Evolutionary conservation across 768 basidiomycete species (phyloP).

Genomic region (Kwoniella dejecticola): DNA sequence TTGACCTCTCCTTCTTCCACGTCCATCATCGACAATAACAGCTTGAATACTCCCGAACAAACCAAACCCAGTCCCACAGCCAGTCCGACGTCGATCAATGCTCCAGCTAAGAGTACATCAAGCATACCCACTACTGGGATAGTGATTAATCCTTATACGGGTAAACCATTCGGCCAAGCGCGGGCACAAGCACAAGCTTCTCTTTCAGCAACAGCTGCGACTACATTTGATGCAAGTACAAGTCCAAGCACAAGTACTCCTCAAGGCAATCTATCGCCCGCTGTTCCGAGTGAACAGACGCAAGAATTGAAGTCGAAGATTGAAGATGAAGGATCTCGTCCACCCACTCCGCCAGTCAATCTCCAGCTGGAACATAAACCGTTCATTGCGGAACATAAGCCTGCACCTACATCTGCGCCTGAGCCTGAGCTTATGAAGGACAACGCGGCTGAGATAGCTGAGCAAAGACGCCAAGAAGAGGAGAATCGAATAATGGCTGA

Average conservation of each 20-base stretch:
- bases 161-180: slow-evolving; percentile 11
- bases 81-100: not conserved
- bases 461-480: slow-evolving; percentile 22
- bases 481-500: slow-evolving; percentile 40
- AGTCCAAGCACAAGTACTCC: not conserved
- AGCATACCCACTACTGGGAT: not conserved
- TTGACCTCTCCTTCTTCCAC: slow-evolving; percentile 11
- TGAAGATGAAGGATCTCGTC: not conserved
- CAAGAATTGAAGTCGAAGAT: not conserved
- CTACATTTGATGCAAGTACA: too few relatives aligned
- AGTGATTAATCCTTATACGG: slow-evolving; percentile 9
- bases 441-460: slow-evolving; percentile 25
- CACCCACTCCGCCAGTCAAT: slow-evolving; percentile 4
- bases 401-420: not conserved
- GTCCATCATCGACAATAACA: slow-evolving; percentile 5
- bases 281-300: not conserved
- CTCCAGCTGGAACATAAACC: slow-evolving; percentile 7
- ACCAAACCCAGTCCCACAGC: slow-evolving; percentile 5
- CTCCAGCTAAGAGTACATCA: not conserved
- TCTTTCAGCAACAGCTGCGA: not conserved
- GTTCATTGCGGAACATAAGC: not conserved
- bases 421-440: not conserved
- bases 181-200: not conserved
- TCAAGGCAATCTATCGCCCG: slow-evolving; percentile 2
- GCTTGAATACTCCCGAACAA: slow-evolving; percentile 10